These are phyloP conservation scores for Pseudomicrostroma phylloplanum DNA, from an alignment of 1,284 basidiomycete species.

Conservation along the genomic window DNA sequence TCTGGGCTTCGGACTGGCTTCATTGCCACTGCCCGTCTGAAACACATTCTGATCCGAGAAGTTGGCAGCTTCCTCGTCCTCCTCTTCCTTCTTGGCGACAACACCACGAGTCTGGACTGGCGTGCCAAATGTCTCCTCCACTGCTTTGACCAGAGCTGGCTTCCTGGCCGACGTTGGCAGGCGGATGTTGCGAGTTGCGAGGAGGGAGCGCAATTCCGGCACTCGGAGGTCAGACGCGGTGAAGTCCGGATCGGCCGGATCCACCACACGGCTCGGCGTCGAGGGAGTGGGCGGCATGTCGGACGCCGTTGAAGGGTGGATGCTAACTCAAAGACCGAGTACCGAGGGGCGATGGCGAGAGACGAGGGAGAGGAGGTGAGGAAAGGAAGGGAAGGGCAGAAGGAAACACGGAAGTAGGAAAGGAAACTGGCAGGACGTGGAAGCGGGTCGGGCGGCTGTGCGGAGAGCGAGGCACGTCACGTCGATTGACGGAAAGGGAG, in stretches of 20 bases:
- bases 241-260: slow-evolving; percentile 65
- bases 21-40: slow-evolving; percentile 53
- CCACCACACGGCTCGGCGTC: slow-evolving; percentile 1
- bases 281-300: slow-evolving; percentile 3
- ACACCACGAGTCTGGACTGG: slow-evolving; percentile 17
- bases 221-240: slow-evolving; percentile 72
- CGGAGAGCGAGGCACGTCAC: too few relatives aligned
- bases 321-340: slow-evolving; percentile 11
- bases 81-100: slow-evolving; percentile 29
- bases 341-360: too few relatives aligned
- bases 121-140: slow-evolving; percentile 57
- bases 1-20: slow-evolving; percentile 25
- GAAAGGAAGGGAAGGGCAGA: too few relatives aligned
- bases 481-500: too few relatives aligned
- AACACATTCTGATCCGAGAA: slow-evolving; percentile 58
- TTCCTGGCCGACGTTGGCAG: slow-evolving; percentile 78
- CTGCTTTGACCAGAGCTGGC: slow-evolving; percentile 71
- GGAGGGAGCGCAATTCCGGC: slow-evolving; percentile 69
- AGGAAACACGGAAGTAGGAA: too few relatives aligned
- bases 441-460: too few relatives aligned
- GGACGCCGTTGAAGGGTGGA: neutral
- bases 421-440: too few relatives aligned
- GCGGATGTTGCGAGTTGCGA: slow-evolving; percentile 72
- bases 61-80: slow-evolving; percentile 28
- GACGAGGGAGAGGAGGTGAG: too few relatives aligned